phyloP scores from a whole-genome alignment of 192 early-diverging fungal species.

The Geranomyces variabilis region DNA sequence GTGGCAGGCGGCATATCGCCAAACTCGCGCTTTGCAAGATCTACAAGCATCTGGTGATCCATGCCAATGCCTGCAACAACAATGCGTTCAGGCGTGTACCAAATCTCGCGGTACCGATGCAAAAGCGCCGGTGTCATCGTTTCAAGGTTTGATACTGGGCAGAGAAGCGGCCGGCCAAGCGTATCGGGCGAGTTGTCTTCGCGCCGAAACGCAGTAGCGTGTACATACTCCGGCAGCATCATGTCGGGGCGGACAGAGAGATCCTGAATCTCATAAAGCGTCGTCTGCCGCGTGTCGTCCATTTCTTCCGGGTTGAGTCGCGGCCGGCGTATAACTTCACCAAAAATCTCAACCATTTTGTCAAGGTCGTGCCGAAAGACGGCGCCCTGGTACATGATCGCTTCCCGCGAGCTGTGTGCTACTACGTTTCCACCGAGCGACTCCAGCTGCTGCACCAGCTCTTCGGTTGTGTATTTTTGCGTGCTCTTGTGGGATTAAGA shows the following conservation, averaged over 20 bases:
- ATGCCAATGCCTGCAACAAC: constrained; percentile 87
- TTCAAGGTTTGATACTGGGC: constrained; percentile 68
- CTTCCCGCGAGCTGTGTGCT: constrained; percentile 87
- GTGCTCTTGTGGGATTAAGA: constrained; percentile 61
- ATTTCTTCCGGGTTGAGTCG: constrained; percentile 75
- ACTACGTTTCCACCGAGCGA: constrained; percentile 87
- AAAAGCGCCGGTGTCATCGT: constrained; percentile 71
- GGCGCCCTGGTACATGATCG: constrained; percentile 93
- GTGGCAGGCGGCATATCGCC: constrained; percentile 59
- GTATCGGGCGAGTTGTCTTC: constrained; percentile 15
- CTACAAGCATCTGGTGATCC: constrained; percentile 80
- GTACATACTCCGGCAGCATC: constrained; percentile 85
- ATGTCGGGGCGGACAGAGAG: constrained; percentile 82
- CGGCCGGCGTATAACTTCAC: constrained; percentile 81
- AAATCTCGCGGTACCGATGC: constrained; percentile 70
- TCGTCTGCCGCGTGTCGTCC: constrained; percentile 74
- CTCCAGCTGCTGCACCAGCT: constrained; percentile 79
- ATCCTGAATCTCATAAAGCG: constrained; percentile 88
- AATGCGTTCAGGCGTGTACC: constrained; percentile 92
- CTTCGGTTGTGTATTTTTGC: constrained; percentile 62
- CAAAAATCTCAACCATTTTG: constrained; percentile 72
- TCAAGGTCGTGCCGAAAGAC: constrained; percentile 84
- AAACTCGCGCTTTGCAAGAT: constrained; percentile 72
- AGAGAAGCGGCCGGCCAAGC: constrained; percentile 79
- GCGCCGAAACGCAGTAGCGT: constrained; percentile 71